Base-by-base conservation (phyloP, 2,329 filamentous ascomycete genomes). In the Trichoderma sp. region DNA sequence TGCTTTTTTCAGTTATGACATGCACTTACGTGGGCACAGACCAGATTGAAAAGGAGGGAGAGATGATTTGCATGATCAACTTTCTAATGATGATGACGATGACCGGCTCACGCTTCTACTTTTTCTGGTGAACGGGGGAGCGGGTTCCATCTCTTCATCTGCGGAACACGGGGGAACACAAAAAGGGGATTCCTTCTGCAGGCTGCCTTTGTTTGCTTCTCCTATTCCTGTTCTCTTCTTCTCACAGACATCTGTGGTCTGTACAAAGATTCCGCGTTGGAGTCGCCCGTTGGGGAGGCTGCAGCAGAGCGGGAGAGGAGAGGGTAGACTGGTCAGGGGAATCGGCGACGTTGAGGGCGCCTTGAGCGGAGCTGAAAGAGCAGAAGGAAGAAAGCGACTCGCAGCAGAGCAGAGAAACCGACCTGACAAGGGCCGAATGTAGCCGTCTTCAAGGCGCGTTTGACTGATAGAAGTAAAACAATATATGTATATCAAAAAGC, bases 151-250 rank as follows among this genome's bases (percentile, higher is more conserved):
- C 60, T 45, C 48, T 55, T 58, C 61, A 65, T 65, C 65, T 64
- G 44, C 51, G 62, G 61, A 56, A 26, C 50, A 34, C 19, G 30
- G 26, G 34, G 57, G 34, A 26, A 56, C 30, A 54, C 58, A 59
- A 56, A 72, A 73, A 57, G 72, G 71, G 66, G 69, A 65, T 69
- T 52, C 64, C 68, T 68, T 74, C 55, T 72, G 71, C 67, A 65
- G 15, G 43, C n/a, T 44, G 17, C 7, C 52, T 9, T 59, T 43
- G 41, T 45, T 62, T 66, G 43, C 28, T 59, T 62, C 19, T 17
- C 28, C 41, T 57, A 34, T 55, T 52, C 58, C 34, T 19, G 9
- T 47, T 61, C 57, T 48, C n/a, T 60, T 64, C 12, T 34, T 45
- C 7, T 44, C 55, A 24, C 55, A 24, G 5, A 30, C 28, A 30